phyloP scores from a whole-genome alignment of 768 basidiomycete species.

The Tulasnella sp. region DNA sequence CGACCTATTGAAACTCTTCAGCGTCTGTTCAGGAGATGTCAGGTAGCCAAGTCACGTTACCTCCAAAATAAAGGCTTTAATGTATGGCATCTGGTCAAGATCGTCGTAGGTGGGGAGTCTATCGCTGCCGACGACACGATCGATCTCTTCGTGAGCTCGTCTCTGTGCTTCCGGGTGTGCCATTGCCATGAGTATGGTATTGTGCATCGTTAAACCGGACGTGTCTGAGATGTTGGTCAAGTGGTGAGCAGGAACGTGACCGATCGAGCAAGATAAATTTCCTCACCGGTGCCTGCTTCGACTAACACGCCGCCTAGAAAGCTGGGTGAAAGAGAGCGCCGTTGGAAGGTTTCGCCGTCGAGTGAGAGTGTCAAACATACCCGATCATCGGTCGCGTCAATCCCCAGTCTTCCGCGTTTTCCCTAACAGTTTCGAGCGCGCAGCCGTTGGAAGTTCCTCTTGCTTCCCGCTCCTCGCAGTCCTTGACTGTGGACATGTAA shows the following conservation, averaged over 20 bases:
- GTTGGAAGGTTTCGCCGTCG: neutral
- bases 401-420: neutral
- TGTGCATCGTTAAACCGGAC: neutral
- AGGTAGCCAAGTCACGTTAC: no score
- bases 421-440: neutral
- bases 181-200: neutral
- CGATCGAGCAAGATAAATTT: no score
- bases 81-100: no score
- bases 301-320: neutral
- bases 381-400: neutral
- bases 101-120: no score
- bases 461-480: conserved; percentile 8
- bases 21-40: no score
- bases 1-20: neutral
- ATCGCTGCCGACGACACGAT: conserved; percentile 43
- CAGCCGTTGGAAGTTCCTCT: conserved; percentile 17
- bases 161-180: conserved; percentile 38
- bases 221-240: neutral
- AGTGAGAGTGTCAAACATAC: neutral
- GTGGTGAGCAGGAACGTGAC: neutral
- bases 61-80: no score
- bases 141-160: conserved; percentile 44
- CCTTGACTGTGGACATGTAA: neutral
- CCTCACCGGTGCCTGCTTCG: neutral
- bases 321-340: neutral